Conservation (phyloP, 2,329 filamentous ascomycete species). For the Colletotrichum navitas region DNA sequence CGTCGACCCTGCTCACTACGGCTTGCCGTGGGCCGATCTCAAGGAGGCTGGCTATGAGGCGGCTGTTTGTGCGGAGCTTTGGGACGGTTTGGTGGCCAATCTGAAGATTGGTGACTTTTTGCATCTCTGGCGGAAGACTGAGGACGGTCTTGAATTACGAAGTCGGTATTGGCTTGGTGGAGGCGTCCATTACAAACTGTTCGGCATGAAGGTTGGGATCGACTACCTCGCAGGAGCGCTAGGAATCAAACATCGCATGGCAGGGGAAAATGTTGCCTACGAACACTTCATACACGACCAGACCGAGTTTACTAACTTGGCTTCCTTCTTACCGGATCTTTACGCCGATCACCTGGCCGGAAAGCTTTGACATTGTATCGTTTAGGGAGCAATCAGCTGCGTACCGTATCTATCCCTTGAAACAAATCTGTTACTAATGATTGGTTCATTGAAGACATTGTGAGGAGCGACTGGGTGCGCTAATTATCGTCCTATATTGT, state of each 20-base stretch:
- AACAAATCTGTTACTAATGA: too few species aligned
- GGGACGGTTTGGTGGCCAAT: slow-evolving; percentile 26
- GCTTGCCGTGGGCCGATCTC: slow-evolving; percentile 35
- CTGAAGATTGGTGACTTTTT: slow-evolving; percentile 37
- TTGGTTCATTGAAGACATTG: neutral
- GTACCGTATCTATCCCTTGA: too few species aligned
- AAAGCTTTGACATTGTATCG: neutral
- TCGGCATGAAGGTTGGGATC: slow-evolving; percentile 31
- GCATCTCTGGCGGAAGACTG: slow-evolving; percentile 36
- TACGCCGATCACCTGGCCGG: slow-evolving; percentile 32
- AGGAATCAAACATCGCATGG: slow-evolving; percentile 33
- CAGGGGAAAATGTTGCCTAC: slow-evolving; percentile 28
- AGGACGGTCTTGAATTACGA: slow-evolving; percentile 29
- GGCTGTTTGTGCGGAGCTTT: slow-evolving; percentile 27
- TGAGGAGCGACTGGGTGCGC: neutral
- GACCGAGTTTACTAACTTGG: slow-evolving; percentile 37
- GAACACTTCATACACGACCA: slow-evolving; percentile 40
- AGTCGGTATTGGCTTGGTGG: slow-evolving; percentile 37
- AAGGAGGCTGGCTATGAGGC: slow-evolving; percentile 32
- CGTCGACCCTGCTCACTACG: slow-evolving; percentile 35
- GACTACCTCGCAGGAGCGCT: slow-evolving; percentile 32
- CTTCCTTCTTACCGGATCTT: slow-evolving; percentile 23
- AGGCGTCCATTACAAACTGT: slow-evolving; percentile 31
- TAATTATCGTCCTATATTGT: neutral
- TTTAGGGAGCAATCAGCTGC: neutral